Evolutionary conservation across 805 yeast genomes (phyloP).

Genomic region (Saccharomyces eubayanus): DNA sequence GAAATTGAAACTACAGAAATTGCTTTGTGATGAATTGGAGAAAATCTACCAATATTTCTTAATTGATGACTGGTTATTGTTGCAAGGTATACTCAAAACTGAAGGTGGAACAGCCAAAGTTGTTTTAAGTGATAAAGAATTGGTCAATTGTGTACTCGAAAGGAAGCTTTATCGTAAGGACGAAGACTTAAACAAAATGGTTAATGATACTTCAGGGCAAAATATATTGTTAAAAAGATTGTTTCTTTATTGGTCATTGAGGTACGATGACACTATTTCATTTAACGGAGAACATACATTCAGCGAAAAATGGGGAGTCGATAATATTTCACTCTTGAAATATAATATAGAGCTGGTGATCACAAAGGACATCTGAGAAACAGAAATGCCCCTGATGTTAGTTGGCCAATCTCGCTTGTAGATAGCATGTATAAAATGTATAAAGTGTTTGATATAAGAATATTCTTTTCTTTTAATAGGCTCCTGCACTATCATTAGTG

Average conservation of each 20-base stretch:
- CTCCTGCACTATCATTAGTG: no score
- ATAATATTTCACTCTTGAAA: constrained; percentile 21
- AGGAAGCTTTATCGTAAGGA: constrained; percentile 42
- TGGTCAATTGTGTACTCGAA: constrained; percentile 46
- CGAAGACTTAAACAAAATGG: constrained; percentile 30
- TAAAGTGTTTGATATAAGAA: background rate
- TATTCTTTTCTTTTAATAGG: background rate
- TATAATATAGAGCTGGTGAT: background rate
- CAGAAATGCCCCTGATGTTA: background rate
- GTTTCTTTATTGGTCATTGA: constrained; percentile 34
- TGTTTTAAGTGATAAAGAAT: constrained; percentile 38
- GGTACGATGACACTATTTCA: constrained; percentile 29
- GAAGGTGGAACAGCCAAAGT: constrained; percentile 11
- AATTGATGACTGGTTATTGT: constrained; percentile 25
- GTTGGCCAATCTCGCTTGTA: no score
- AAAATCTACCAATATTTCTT: constrained; percentile 45
- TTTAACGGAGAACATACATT: constrained; percentile 28
- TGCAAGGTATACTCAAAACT: constrained; percentile 10
- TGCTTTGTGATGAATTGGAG: constrained; percentile 36
- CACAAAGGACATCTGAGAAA: background rate
- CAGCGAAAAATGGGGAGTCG: constrained; percentile 30
- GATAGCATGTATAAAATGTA: background rate
- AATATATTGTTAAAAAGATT: constrained; percentile 34
- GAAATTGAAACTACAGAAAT: constrained; percentile 32
- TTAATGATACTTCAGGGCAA: constrained; percentile 30